Percentiles rank a stretch among this genome's conserved stretches.
phyloP scores from a whole-genome alignment of 2,329 filamentous ascomycete species.

The Didymella exigua region DNA sequence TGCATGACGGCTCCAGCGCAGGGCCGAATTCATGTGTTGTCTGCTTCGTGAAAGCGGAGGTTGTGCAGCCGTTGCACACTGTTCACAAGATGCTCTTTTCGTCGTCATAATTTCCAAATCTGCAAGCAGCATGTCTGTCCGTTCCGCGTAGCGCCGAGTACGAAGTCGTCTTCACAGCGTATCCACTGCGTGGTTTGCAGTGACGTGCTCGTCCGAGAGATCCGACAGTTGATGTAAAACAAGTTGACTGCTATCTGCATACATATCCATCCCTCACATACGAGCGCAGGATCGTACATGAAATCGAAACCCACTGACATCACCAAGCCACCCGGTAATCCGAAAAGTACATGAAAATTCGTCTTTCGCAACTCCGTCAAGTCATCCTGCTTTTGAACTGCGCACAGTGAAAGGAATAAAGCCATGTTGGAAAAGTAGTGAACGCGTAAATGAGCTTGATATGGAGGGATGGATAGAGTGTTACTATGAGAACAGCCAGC shows the following conservation, averaged over 20 bases:
- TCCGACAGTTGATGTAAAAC: not conserved
- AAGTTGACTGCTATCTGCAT: slow-evolving; percentile 12
- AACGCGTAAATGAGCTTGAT: slow-evolving; percentile 17
- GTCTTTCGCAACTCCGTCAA: slow-evolving; percentile 17
- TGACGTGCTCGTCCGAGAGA: not conserved
- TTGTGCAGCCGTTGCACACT: slow-evolving; percentile 4
- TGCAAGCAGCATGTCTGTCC: slow-evolving; percentile 3
- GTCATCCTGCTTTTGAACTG: slow-evolving; percentile 15
- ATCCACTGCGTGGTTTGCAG: not conserved
- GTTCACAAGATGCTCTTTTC: slow-evolving; percentile 3
- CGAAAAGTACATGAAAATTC: slow-evolving; percentile 31
- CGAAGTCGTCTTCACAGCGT: not conserved
- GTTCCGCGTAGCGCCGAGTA: slow-evolving; percentile 2
- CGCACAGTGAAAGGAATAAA: slow-evolving; percentile 19
- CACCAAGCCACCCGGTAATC: slow-evolving; percentile 20
- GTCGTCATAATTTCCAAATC: not conserved
- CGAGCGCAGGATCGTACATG: slow-evolving; percentile 15
- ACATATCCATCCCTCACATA: slow-evolving; percentile 13
- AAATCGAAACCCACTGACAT: slow-evolving; percentile 5
- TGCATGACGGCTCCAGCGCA: slow-evolving; percentile 8
- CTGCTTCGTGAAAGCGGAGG: slow-evolving; percentile 3
- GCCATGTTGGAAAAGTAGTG: slow-evolving; percentile 13
- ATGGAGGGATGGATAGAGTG: slow-evolving; percentile 24
- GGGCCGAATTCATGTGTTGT: not conserved
- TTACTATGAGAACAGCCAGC: slow-evolving; percentile 36